These are phyloP conservation scores for Phoma sp. DNA, from an alignment of 2,329 filamentous ascomycete species.

Conservation along the genomic window DNA sequence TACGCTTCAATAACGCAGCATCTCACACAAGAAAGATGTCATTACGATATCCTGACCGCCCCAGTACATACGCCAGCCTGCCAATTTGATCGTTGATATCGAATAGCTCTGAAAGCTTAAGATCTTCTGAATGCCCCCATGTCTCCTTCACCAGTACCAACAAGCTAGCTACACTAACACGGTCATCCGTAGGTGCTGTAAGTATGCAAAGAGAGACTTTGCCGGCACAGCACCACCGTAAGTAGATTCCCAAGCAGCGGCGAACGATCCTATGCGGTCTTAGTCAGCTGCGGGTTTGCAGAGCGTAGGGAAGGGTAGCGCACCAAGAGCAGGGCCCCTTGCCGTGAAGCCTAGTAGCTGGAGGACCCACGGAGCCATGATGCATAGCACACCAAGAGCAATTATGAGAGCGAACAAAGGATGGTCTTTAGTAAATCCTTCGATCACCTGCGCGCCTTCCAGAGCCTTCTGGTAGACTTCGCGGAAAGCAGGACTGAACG, in stretches of 20 bases:
- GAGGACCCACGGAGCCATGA: conserved; percentile 33
- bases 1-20: neutral
- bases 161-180: conserved; percentile 5
- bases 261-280: conserved; percentile 37
- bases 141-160: neutral
- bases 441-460: conserved; percentile 22
- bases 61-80: neutral
- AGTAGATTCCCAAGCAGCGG: conserved; percentile 47
- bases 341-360: conserved; percentile 40
- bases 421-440: conserved; percentile 37
- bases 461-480: conserved; percentile 29
- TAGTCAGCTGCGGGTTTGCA: neutral
- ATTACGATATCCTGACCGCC: neutral
- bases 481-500: conserved; percentile 26
- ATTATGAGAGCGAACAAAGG: conserved; percentile 34
- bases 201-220: conserved; percentile 49
- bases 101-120: neutral
- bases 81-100: neutral
- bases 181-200: conserved; percentile 52
- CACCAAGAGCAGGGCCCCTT: conserved; percentile 37
- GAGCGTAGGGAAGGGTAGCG: neutral
- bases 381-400: conserved; percentile 36
- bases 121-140: neutral
- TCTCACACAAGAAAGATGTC: neutral
- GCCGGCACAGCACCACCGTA: conserved; percentile 50